phyloP scores from a whole-genome alignment of 2,329 filamentous ascomycete genomes.

The Curvularia lunata region DNA sequence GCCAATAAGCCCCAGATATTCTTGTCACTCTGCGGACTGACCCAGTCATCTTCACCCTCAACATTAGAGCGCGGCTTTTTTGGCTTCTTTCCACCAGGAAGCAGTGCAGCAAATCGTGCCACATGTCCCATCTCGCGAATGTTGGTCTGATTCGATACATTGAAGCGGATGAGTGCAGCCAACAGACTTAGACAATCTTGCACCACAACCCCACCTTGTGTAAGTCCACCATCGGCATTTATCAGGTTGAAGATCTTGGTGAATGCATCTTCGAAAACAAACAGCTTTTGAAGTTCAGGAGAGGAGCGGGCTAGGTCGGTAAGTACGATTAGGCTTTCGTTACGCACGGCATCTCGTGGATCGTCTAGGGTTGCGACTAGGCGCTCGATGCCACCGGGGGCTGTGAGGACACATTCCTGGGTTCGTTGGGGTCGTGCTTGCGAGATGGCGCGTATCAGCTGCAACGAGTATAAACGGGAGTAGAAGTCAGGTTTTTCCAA shows the following conservation, averaged over 20 bases:
- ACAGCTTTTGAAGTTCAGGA: slow-evolving; percentile 88
- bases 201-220: slow-evolving; percentile 82
- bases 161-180: slow-evolving; percentile 85
- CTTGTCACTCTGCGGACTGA: slow-evolving; percentile 78
- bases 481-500: slow-evolving; percentile 89
- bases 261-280: slow-evolving; percentile 94
- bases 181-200: slow-evolving; percentile 93
- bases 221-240: slow-evolving; percentile 78
- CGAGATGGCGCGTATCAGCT: slow-evolving; percentile 85
- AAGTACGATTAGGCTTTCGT: slow-evolving; percentile 81
- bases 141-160: slow-evolving; percentile 89
- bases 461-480: slow-evolving; percentile 86
- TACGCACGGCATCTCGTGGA: slow-evolving; percentile 81
- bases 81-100: slow-evolving; percentile 66
- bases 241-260: slow-evolving; percentile 85
- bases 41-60: slow-evolving; percentile 72
- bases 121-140: slow-evolving; percentile 92
- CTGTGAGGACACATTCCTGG: slow-evolving; percentile 90
- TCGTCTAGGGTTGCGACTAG: slow-evolving; percentile 87
- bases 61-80: slow-evolving; percentile 61
- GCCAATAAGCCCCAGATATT: slow-evolving; percentile 91
- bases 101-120: slow-evolving; percentile 70
- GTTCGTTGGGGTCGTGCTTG: slow-evolving; percentile 86
- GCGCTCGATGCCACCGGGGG: slow-evolving; percentile 84
- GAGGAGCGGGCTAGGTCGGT: slow-evolving; percentile 88